Conservation (phyloP, 305 asterid species). For the Vinca major region DNA sequence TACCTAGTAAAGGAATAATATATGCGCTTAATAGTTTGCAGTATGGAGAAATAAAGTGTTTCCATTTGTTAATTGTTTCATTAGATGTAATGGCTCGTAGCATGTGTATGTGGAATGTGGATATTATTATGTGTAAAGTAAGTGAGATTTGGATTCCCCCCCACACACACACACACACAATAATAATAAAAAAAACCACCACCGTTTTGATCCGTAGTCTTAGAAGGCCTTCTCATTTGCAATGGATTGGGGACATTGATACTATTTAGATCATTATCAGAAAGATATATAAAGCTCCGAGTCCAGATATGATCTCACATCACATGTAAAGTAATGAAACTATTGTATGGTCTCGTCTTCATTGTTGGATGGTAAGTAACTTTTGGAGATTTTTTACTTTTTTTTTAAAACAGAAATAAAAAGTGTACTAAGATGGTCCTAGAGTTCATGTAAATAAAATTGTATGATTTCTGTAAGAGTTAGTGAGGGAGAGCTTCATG, state of each 20-base stretch:
- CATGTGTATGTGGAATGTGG: background rate
- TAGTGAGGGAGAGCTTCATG: background rate
- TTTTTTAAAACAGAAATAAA: background rate
- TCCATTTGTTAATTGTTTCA: background rate
- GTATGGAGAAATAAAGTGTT: background rate
- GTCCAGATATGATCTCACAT: background rate
- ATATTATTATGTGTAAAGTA: background rate
- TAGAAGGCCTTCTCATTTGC: background rate
- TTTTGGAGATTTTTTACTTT: background rate
- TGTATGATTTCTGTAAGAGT: background rate
- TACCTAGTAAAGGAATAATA: background rate
- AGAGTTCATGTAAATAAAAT: background rate
- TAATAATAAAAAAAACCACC: too few relatives aligned
- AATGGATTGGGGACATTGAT: background rate
- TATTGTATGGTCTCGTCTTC: background rate
- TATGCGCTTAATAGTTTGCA: background rate
- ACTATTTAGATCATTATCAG: background rate
- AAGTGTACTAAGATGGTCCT: background rate
- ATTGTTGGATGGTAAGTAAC: background rate
- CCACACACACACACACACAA: too few relatives aligned
- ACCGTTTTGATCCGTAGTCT: too few relatives aligned
- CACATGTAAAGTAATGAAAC: background rate
- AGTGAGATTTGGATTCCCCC: background rate
- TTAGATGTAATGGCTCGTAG: background rate
- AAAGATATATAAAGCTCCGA: background rate